phyloP scores from a whole-genome alignment of 2,329 filamentous ascomycete genomes.

The Claviceps pusilla region DNA sequence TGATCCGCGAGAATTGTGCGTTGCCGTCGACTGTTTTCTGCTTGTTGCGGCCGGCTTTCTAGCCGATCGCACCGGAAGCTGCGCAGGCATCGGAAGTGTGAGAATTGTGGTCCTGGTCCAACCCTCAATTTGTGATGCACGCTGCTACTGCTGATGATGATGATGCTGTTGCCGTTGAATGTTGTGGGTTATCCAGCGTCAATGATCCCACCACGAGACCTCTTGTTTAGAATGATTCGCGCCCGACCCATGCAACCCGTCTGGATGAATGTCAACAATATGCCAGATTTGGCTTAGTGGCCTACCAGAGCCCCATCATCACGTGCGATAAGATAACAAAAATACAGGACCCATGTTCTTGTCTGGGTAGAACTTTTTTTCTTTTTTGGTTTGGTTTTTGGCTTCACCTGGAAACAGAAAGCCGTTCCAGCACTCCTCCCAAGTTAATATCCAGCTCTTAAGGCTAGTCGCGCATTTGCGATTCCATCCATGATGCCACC shows the following conservation, averaged over 20 bases:
- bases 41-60: conserved; percentile 28
- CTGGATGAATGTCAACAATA: conserved; percentile 17
- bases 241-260: conserved; percentile 8
- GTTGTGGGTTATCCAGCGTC: background rate
- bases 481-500: background rate
- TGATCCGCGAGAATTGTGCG: conserved; percentile 26
- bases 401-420: background rate
- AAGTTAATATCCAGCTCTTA: background rate
- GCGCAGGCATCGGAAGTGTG: conserved; percentile 30
- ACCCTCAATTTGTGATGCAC: background rate
- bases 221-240: conserved; percentile 16
- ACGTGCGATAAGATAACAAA: conserved; percentile 20
- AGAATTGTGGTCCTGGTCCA: background rate
- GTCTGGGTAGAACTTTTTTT: background rate
- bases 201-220: background rate
- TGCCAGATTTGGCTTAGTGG: conserved; percentile 17
- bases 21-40: conserved; percentile 24
- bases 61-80: conserved; percentile 31
- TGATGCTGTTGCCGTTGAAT: background rate
- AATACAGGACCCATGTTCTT: background rate
- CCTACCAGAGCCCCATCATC: conserved; percentile 9
- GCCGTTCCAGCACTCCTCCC: background rate
- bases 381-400: background rate
- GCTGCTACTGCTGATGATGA: background rate
- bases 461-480: background rate